Conservation (phyloP, 768 basidiomycete genomes). For the Tulasnella sp. region DNA sequence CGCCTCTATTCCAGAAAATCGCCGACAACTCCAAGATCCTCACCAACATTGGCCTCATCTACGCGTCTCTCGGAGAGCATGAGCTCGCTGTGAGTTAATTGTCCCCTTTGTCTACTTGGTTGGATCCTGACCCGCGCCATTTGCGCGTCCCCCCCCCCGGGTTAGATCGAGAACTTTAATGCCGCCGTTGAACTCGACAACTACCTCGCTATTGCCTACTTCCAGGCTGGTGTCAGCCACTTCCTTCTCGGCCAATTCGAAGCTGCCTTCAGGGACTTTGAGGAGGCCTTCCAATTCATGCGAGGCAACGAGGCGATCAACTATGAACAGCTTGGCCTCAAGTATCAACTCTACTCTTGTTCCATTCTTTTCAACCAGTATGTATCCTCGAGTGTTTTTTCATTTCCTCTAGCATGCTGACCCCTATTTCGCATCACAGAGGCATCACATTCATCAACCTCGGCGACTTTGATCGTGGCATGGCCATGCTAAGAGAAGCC, state of each 20-base stretch:
- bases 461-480: slow-evolving; percentile 58
- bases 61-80: slow-evolving; percentile 87
- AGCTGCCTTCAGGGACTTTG: slow-evolving; percentile 72
- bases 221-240: slow-evolving; percentile 87
- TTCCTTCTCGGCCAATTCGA: slow-evolving; percentile 77
- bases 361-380: slow-evolving; percentile 84
- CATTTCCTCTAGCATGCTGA: background rate
- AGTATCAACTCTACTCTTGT: slow-evolving; percentile 78
- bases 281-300: slow-evolving; percentile 73
- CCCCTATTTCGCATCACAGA: slow-evolving; percentile 21
- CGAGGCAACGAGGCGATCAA: slow-evolving; percentile 83
- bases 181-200: slow-evolving; percentile 74
- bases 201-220: slow-evolving; percentile 85
- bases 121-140: background rate
- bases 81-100: slow-evolving; percentile 53
- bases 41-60: slow-evolving; percentile 90
- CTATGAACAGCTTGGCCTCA: slow-evolving; percentile 89
- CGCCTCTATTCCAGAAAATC: slow-evolving; percentile 50
- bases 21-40: slow-evolving; percentile 86
- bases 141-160: background rate
- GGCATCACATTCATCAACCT: slow-evolving; percentile 74
- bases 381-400: background rate
- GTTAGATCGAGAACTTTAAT: slow-evolving; percentile 62
- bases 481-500: slow-evolving; percentile 68
- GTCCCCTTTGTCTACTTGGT: background rate